Evolutionary conservation across 1,284 basidiomycete species (phyloP).

Genomic region (Coriolopsis trogii): DNA sequence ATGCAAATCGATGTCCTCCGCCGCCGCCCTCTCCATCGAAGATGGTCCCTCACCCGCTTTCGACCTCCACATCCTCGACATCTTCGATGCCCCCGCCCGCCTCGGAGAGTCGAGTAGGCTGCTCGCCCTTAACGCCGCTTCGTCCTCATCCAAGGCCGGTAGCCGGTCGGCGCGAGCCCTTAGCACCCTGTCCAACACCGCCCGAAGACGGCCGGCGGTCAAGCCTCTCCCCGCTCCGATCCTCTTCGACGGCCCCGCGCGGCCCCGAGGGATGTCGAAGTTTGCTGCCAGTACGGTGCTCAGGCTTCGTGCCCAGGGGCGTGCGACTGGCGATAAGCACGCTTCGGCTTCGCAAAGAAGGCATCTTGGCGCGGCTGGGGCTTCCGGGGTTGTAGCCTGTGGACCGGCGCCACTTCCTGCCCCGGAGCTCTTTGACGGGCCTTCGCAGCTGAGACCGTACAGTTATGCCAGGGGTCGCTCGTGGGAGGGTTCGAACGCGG

Average conservation of each 20-base stretch:
- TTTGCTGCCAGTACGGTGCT: no score
- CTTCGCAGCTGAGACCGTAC: slow-evolving; percentile 29
- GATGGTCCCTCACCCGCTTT: slow-evolving; percentile 8
- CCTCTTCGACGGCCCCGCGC: slow-evolving; percentile 33
- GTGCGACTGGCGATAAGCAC: no score
- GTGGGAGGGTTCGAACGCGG: not conserved
- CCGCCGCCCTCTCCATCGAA: slow-evolving; percentile 7
- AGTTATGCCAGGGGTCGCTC: slow-evolving; percentile 12
- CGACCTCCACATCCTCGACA: slow-evolving; percentile 31
- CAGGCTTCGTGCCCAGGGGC: no score
- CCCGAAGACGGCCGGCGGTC: slow-evolving; percentile 1
- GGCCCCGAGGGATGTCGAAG: slow-evolving; percentile 14
- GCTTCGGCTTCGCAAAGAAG: not conserved
- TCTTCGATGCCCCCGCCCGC: slow-evolving; percentile 34
- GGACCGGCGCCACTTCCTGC: slow-evolving; percentile 13
- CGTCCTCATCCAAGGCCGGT: no score
- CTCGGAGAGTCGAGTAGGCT: slow-evolving; percentile 32
- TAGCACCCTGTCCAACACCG: not conserved
- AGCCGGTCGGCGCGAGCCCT: slow-evolving; percentile 6
- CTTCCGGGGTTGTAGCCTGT: not conserved
- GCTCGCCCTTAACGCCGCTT: slow-evolving; percentile 18
- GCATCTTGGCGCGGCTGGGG: not conserved
- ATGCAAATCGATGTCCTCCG: not conserved
- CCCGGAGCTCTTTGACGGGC: slow-evolving; percentile 31
- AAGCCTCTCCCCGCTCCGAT: slow-evolving; percentile 30